Evolutionary conservation across 257 asterid genomes (phyloP).

Genomic region (Solanum pinnatisectum): DNA sequence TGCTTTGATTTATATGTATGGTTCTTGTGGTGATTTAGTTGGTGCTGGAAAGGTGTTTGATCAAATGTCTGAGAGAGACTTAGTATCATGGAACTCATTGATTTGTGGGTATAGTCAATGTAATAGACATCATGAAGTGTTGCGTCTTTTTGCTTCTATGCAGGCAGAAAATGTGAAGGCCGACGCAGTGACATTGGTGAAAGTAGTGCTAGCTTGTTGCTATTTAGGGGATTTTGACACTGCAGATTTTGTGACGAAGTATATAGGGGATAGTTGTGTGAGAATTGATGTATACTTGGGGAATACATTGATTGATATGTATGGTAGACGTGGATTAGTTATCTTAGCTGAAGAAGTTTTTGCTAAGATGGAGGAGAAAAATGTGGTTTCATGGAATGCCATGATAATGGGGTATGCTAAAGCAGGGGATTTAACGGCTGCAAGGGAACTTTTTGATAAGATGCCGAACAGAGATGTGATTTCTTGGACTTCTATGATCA

Average conservation of each 20-base stretch:
- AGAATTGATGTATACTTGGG: constrained; percentile 24
- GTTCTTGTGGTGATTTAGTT: constrained; percentile 16
- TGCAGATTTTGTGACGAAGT: constrained; percentile 7
- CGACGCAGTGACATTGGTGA: constrained; percentile 29
- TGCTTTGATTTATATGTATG: constrained; percentile 20
- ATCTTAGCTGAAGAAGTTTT: constrained; percentile 18
- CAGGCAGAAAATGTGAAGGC: constrained; percentile 13
- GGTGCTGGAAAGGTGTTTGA: constrained; percentile 12
- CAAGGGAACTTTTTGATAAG: constrained; percentile 19
- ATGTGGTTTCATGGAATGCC: constrained; percentile 30
- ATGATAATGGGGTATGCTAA: constrained; percentile 29
- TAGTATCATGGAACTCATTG: constrained; percentile 38
- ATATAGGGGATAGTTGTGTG: constrained; percentile 10
- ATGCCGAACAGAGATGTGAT: constrained; percentile 30
- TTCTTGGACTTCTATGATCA: constrained; percentile 39
- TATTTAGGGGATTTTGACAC: constrained; percentile 3
- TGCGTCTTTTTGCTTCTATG: constrained; percentile 12
- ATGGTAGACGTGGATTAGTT: constrained; percentile 20
- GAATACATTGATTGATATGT: constrained; percentile 27
- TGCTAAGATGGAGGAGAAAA: constrained; percentile 19
- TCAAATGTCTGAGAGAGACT: constrained; percentile 23
- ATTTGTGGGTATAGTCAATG: constrained; percentile 31
- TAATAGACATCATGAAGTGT: constrained; percentile 12
- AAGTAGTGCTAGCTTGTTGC: constrained; percentile 25
- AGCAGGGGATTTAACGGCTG: constrained; percentile 12